Evolutionary conservation across 2,329 filamentous ascomycete species (phyloP).

Genomic region (Xylaria digitata): DNA sequence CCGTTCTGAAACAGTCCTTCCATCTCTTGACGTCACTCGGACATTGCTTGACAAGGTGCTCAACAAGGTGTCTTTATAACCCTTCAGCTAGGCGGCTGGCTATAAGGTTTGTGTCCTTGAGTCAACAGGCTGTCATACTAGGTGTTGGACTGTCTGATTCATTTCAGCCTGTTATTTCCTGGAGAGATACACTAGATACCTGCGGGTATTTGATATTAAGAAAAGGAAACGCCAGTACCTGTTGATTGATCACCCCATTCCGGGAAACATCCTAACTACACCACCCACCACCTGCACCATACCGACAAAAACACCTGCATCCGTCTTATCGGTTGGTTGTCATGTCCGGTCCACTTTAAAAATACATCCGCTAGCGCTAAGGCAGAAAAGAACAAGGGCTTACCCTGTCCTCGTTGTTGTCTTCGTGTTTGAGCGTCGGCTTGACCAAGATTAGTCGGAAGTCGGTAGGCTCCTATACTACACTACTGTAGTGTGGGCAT

Average conservation of each 20-base stretch:
- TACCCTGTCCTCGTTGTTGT: constrained; percentile 10
- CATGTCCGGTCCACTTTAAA: constrained; percentile 22
- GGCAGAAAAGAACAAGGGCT: constrained; percentile 7
- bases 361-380: constrained; percentile 16
- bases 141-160: background rate
- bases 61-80: constrained; percentile 3
- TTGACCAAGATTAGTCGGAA: constrained; percentile 16
- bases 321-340: constrained; percentile 27
- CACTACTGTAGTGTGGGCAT: background rate
- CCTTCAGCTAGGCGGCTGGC: constrained; percentile 6
- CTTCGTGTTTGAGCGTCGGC: constrained; percentile 29
- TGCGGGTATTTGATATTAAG: background rate
- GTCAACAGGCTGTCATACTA: constrained; percentile 28
- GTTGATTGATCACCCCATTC: constrained; percentile 8
- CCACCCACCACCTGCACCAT: constrained; percentile 6
- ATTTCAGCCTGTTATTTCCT: background rate
- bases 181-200: background rate
- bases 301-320: constrained; percentile 17
- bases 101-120: constrained; percentile 12
- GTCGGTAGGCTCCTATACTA: background rate
- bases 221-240: background rate
- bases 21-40: constrained; percentile 32
- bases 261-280: constrained; percentile 2
- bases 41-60: background rate
- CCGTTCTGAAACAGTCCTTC: constrained; percentile 33